These are phyloP conservation scores for Boletus pseudo-olivaceus DNA, from an alignment of 768 basidiomycete genomes.

Conservation along the genomic window DNA sequence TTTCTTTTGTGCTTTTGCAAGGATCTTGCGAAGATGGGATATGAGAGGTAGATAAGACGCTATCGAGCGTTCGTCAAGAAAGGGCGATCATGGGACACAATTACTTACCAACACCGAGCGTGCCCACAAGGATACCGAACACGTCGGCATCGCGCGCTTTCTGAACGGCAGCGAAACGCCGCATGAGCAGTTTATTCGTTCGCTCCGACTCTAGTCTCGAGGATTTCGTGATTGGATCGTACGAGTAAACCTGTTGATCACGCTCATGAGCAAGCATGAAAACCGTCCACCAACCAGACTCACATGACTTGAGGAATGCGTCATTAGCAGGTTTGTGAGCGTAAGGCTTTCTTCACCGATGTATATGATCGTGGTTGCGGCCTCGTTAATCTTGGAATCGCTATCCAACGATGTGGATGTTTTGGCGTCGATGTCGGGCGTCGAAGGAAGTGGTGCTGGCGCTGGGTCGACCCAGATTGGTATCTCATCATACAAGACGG, in stretches of 20 bases:
- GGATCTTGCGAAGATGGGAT: conserved; percentile 67
- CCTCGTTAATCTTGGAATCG: background rate
- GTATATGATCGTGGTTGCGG: conserved; percentile 40
- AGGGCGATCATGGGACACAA: background rate
- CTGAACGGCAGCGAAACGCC: conserved; percentile 83
- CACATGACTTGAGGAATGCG: conserved; percentile 64
- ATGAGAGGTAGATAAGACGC: conserved; percentile 87
- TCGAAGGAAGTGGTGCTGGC: background rate
- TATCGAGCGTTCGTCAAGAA: conserved; percentile 25
- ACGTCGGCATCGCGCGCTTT: conserved; percentile 90
- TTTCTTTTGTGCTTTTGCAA: conserved; percentile 74
- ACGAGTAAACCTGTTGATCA: conserved; percentile 64
- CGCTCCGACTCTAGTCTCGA: conserved; percentile 57
- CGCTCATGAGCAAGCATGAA: background rate
- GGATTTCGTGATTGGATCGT: conserved; percentile 53
- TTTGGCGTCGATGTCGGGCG: background rate
- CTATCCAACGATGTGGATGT: background rate
- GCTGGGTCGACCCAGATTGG: conserved; percentile 25
- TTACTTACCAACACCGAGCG: conserved; percentile 77
- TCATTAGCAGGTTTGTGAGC: conserved; percentile 84
- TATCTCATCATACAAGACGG: conserved; percentile 38
- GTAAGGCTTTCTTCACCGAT: conserved; percentile 79
- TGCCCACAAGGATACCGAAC: conserved; percentile 93
- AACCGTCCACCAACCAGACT: conserved; percentile 12
- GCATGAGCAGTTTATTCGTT: conserved; percentile 84